Evolutionary conservation across 2,329 filamentous ascomycete species (phyloP), one percentile per base, ranked within the genome.

Genomic region (Ampelomyces quisqualis): DNA sequence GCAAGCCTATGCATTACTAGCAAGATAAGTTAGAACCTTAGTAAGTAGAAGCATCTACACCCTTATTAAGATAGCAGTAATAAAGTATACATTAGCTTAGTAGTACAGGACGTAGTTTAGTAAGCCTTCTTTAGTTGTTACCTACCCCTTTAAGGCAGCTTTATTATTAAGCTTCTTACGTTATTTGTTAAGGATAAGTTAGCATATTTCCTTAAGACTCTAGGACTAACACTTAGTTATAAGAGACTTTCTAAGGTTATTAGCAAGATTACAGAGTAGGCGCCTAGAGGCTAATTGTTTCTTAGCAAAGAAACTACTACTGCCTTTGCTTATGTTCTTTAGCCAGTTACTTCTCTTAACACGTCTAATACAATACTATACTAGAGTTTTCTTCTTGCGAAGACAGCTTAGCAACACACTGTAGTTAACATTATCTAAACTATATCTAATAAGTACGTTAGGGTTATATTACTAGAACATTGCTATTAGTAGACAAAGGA

Each of bases 161-260:
- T 97, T 93, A 55, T 87, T 91, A 65, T 98, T 91, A 21, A 98
- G 72, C 24, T 98, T 93, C 40, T 85, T 81, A 28, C 93, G 85
- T 28, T 76, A 76, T 61, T 85, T 85, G 21, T 82, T 78, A 4
- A 98, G 82, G 53, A 96, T 95, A n/a, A 97, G 78, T 50, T 85
- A 88, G 67, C 90, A 95, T 90, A 98, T 98, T 69, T 98, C 93
- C 2, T 91, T 94, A 68, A 98, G 77, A 67, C 87, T 95, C 93
- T 93, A 98, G 3, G 90, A 95, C 69, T 96, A 91, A 68, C 93
- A 98, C 72, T 95, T 95, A 58, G 81, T 84, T 91, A 97, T 97
- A 52, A 90, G 81, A 8, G 91, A 96, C 74, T 96, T 97, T 68
- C 93, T 94, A 62, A 94, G 88, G 57, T 98, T 94, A 65, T 98